Evolutionary conservation across 768 basidiomycete species (phyloP), one percentile per base, ranked within the genome.

Genomic region (Leucocoprinus leucothites): DNA sequence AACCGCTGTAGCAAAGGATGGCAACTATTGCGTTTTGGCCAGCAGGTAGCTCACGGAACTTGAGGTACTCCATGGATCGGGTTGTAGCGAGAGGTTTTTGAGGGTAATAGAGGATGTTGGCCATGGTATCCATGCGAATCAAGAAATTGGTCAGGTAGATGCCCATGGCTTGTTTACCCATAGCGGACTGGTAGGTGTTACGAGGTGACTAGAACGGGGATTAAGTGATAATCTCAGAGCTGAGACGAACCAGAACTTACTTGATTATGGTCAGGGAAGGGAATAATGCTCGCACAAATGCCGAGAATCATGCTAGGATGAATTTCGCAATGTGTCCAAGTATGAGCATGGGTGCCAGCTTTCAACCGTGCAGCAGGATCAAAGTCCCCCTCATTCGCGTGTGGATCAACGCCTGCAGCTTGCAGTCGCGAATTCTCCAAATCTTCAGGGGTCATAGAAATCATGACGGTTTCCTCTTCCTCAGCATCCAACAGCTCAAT

Each of bases 141-240:
- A 97, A 83, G 80, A 96, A 99, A 72, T 98, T 99, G 34, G 96
- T 98, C 34, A 98, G 81, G 73, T 91, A 97, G 61, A 98, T 94
- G 48, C 97, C 96, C 96, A 99, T 99, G 9, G 96, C 96, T 84
- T 99, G 96, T 75, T 99, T 99, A 63, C 97, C 97, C 96, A 99
- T 99, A 50, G 96, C 96, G 43, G 96, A 98, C 75, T 99, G 96
- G 67, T 99, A 99, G 3, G 96, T 99, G 68, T 99, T 99, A 85
- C 96, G 97, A 61, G 96, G 96, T 57, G 96, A 99, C 92, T 98
- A 60, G 28, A 51, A 26, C 8, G 53, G 22, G 56, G 25, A 47
- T 38, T 56, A 25, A 57, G 34, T 22, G 14, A 31, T 24, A 31
- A 21, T 26, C 11, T 22, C 3, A 19, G 11, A 22, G 13, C 26